Base-by-base conservation (phyloP, 192 early-diverging fungal genomes). In the Kickxella alabastrina region DNA sequence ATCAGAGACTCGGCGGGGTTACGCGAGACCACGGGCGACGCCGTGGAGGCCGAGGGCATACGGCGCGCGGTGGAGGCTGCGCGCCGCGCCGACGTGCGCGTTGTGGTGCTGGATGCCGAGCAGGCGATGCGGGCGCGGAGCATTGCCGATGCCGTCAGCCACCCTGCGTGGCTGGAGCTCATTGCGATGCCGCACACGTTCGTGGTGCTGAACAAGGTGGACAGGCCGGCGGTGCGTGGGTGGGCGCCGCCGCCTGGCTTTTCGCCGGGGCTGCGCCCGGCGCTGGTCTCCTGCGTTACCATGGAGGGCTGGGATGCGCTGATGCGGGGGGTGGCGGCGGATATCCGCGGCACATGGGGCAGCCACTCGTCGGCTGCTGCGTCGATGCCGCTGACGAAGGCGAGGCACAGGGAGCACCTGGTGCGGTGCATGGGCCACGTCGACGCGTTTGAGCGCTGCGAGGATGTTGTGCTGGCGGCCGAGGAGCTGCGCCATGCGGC, bases 1-100 rank as follows among this genome's bases (percentile, higher is more conserved):
- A 64, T 91, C 18, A 68, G 83, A 0, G 86, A 91, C 51, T 87
- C 86, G 18, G 87, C 85, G 6, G 87, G 87, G 17, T 43, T 91
- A 44, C 76, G 86, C 12, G 43, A 61, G 2, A 17, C 53, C 25
- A 77, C 81, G 13, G 31, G 70, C 25, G 86, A 88, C 57, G 43
- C 52, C 4, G 79, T 90, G 31, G 88, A 90, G 57, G 71, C 70
- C 28, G 83, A 86, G 59, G 88, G 88, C 28, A 79, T 90, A 6
- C 58, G 62, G 35, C 57, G 85, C 39, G 86, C 88, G 1, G 55
- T 80, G 19, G 75, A 79, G 18, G 39, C 48, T 3, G 52, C 59
- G 29, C 68, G 65, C 10, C 63, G 57, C 8, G 79, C 88, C 13
- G 87, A 90, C 34, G 62, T 88, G 42, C 85, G 85, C 19, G 80